Evolutionary conservation across 768 basidiomycete species (phyloP).

Genomic region (Auricularia sp.): DNA sequence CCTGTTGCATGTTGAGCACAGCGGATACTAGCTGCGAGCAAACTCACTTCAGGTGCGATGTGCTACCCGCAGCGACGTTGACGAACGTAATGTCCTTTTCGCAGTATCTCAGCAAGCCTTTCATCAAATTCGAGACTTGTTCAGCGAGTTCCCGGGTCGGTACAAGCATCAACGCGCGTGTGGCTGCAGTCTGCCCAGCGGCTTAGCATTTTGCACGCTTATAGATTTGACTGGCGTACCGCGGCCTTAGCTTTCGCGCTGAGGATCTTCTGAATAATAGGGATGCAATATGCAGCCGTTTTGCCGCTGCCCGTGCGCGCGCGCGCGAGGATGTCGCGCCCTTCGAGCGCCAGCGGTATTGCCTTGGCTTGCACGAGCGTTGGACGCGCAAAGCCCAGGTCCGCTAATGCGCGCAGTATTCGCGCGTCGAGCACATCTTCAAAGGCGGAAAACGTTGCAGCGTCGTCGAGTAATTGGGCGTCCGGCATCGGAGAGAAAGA

Average conservation of each 20-base stretch:
- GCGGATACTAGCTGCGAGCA: background rate
- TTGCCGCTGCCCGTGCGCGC: slow-evolving; percentile 96
- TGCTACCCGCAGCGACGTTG: slow-evolving; percentile 68
- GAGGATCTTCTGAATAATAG: slow-evolving; percentile 80
- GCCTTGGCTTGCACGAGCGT: slow-evolving; percentile 88
- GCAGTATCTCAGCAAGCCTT: slow-evolving; percentile 60
- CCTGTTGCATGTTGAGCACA: slow-evolving; percentile 20
- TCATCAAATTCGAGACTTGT: slow-evolving; percentile 70
- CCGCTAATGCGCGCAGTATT: slow-evolving; percentile 79
- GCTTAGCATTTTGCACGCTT: slow-evolving; percentile 6
- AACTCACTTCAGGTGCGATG: slow-evolving; percentile 57
- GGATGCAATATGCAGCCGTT: slow-evolving; percentile 91
- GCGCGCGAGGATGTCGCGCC: slow-evolving; percentile 82
- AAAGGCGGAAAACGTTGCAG: slow-evolving; percentile 38
- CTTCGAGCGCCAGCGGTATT: slow-evolving; percentile 85
- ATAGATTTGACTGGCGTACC: background rate
- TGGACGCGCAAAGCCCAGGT: slow-evolving; percentile 80
- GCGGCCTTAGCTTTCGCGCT: slow-evolving; percentile 42
- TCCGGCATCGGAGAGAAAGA: slow-evolving; percentile 14
- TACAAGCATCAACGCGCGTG: slow-evolving; percentile 70
- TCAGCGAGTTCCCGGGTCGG: slow-evolving; percentile 90
- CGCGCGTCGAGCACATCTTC: slow-evolving; percentile 75
- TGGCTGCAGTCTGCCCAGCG: slow-evolving; percentile 31
- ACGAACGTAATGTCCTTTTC: slow-evolving; percentile 59
- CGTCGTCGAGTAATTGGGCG: slow-evolving; percentile 19